A percentile compares a stretch with the other conserved stretches of the same genome.
Conservation (phyloP, 257 asterid genomes). For the Solanum boliviense region DNA sequence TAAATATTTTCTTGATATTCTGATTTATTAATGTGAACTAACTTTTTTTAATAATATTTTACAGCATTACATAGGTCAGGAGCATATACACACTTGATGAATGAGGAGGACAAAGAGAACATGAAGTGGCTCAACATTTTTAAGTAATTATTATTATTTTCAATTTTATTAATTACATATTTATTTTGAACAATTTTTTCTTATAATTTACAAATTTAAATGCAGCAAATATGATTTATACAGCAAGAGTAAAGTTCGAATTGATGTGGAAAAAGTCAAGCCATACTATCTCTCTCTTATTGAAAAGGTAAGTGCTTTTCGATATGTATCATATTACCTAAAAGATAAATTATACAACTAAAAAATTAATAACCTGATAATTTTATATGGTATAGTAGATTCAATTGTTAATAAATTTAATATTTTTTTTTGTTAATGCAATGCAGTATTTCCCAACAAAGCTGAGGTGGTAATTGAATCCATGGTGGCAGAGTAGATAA, state of each 20-base stretch:
- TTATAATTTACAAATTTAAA: neutral
- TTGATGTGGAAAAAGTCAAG: conserved; percentile 33
- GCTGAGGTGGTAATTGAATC: conserved; percentile 34
- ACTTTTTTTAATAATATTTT: neutral
- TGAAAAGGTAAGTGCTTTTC: conserved; percentile 26
- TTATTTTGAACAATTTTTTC: neutral
- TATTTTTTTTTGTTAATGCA: neutral
- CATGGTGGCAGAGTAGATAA: neutral
- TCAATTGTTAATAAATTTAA: neutral
- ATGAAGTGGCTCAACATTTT: neutral
- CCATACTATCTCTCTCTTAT: conserved; percentile 64
- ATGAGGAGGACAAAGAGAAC: neutral
- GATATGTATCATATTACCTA: neutral
- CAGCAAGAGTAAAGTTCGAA: conserved; percentile 7
- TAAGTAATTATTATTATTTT: neutral
- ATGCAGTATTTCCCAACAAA: conserved; percentile 28
- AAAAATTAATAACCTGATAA: neutral
- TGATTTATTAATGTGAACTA: neutral
- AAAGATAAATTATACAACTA: rapidly evolving
- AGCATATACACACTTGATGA: neutral
- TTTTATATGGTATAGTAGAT: neutral
- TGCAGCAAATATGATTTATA: conserved; percentile 14
- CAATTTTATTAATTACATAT: neutral
- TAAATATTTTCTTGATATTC: neutral
- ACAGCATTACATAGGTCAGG: neutral